phyloP scores from a whole-genome alignment of 2,329 filamentous ascomycete species.

The Phaeosphaeria sp. region DNA sequence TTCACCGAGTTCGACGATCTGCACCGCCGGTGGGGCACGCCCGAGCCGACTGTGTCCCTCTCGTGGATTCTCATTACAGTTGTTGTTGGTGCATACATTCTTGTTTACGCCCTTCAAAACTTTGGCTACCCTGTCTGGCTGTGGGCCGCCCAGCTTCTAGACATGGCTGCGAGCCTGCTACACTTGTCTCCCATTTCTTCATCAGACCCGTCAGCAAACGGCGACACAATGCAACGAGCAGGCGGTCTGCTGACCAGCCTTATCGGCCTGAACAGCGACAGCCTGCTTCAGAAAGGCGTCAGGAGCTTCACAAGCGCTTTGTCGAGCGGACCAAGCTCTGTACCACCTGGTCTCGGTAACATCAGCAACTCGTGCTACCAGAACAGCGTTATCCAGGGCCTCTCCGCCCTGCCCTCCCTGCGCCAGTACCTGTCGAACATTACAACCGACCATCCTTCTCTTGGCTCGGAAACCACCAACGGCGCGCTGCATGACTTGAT shows the following conservation, averaged over 20 bases:
- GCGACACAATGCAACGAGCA: constrained; percentile 26
- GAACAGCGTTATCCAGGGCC: constrained; percentile 85
- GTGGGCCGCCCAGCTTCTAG: constrained; percentile 60
- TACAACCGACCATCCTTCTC: constrained; percentile 40
- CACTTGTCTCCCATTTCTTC: constrained; percentile 9
- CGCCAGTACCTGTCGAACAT: constrained; percentile 65
- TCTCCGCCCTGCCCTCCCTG: constrained; percentile 77
- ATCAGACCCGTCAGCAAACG: constrained; percentile 20
- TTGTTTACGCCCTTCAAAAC: constrained; percentile 37
- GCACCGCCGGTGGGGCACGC: constrained; percentile 19
- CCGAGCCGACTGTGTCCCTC: constrained; percentile 16
- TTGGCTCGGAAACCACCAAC: constrained; percentile 55
- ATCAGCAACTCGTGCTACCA: constrained; percentile 97
- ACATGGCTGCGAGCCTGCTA: constrained; percentile 21
- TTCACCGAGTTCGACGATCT: constrained; percentile 25
- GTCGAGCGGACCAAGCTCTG: constrained; percentile 37
- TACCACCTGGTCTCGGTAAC: constrained; percentile 77
- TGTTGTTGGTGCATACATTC: constrained; percentile 31
- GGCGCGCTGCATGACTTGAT: constrained; percentile 70
- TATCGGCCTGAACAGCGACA: constrained; percentile 49
- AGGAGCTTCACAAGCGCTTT: constrained; percentile 46
- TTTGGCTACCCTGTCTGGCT: constrained; percentile 48
- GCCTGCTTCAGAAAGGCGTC: constrained; percentile 45
- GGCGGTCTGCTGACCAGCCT: constrained; percentile 36
- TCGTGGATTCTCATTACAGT: constrained; percentile 26